Conservation (phyloP, 1,284 basidiomycete genomes). For the Ganoderma multipileum region DNA sequence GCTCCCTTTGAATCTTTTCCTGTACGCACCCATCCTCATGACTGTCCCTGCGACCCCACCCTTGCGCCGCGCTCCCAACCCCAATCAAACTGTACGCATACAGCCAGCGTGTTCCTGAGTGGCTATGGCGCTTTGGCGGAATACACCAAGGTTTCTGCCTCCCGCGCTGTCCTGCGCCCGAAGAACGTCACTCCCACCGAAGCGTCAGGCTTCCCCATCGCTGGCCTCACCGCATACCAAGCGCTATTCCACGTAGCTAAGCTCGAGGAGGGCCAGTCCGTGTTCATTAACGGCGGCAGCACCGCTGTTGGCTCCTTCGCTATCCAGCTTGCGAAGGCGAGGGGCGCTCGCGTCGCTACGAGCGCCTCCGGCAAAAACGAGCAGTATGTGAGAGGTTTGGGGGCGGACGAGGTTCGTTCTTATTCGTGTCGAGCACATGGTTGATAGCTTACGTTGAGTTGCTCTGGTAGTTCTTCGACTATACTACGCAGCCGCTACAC, state of each 20-base stretch:
- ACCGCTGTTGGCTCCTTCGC: slow-evolving; percentile 33
- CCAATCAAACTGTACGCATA: neutral
- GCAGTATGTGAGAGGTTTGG: slow-evolving; percentile 34
- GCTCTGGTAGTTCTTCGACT: slow-evolving; percentile 57
- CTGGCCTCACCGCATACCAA: slow-evolving; percentile 32
- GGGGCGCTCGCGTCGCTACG: slow-evolving; percentile 35
- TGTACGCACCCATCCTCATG: neutral
- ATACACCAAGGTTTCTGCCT: slow-evolving; percentile 28
- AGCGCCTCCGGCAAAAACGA: slow-evolving; percentile 40
- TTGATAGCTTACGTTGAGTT: neutral
- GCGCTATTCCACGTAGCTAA: slow-evolving; percentile 24
- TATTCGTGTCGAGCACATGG: neutral
- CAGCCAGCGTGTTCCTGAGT: slow-evolving; percentile 13
- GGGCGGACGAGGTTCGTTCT: slow-evolving; percentile 36
- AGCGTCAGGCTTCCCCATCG: slow-evolving; percentile 30
- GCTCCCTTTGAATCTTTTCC: neutral
- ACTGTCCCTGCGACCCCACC: neutral
- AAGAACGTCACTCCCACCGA: slow-evolving; percentile 26
- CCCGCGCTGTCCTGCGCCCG: slow-evolving; percentile 24
- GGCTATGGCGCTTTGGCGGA: slow-evolving; percentile 32
- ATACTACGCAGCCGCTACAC: slow-evolving; percentile 55
- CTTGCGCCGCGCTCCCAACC: neutral
- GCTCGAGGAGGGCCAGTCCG: slow-evolving; percentile 32
- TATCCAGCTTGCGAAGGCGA: slow-evolving; percentile 39
- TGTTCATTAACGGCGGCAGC: slow-evolving; percentile 38